Evolutionary conservation across 2,329 filamentous ascomycete genomes (phyloP).

Genomic region (Colletotrichum orchidophilum): DNA sequence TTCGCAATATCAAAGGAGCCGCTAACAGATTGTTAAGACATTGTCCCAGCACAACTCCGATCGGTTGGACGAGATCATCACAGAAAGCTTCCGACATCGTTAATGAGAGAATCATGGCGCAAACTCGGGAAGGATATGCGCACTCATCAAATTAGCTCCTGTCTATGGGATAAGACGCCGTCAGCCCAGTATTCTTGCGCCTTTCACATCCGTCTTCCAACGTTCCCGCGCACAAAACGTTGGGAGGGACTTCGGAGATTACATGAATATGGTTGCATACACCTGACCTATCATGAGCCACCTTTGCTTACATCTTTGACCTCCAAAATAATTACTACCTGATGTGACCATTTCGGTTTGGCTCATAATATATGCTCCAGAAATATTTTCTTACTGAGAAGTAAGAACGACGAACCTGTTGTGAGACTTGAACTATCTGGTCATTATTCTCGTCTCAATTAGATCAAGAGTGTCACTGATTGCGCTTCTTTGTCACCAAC

Average conservation of each 20-base stretch:
- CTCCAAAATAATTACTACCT: neutral
- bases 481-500: no score
- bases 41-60: neutral
- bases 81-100: neutral
- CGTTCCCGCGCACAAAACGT: neutral
- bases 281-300: neutral
- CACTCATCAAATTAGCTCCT: neutral
- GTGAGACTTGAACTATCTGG: neutral
- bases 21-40: neutral
- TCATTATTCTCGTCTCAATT: neutral
- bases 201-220: neutral
- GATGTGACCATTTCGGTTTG: neutral
- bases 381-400: neutral
- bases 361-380: neutral
- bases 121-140: neutral
- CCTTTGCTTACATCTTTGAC: neutral
- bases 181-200: neutral
- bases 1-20: neutral
- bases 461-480: neutral
- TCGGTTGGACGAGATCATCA: neutral
- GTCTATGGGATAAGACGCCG: neutral
- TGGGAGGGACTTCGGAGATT: neutral
- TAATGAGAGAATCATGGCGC: neutral
- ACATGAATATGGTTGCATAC: neutral
- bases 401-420: no score